These are phyloP conservation scores for Saitoella complicata DNA, from an alignment of 805 yeast species.

Conservation along the genomic window DNA sequence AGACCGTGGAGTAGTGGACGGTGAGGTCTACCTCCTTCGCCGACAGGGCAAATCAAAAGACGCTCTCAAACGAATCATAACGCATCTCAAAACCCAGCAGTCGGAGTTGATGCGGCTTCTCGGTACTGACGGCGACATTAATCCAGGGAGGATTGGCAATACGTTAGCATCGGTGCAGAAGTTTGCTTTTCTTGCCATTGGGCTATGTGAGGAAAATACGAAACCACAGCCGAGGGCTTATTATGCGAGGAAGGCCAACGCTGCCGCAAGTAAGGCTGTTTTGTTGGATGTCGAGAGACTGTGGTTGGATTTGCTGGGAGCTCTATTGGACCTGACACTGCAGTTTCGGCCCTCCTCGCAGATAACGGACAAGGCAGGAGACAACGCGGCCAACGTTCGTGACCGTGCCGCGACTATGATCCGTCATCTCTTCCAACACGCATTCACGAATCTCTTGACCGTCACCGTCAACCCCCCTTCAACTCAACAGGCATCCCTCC, in stretches of 20 bases:
- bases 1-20: slow-evolving; percentile 11
- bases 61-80: slow-evolving; percentile 8
- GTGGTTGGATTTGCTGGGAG: slow-evolving; percentile 14
- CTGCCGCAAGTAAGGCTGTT: slow-evolving; percentile 7
- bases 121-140: slow-evolving; percentile 8
- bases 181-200: slow-evolving; percentile 10
- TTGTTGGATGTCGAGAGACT: slow-evolving; percentile 8
- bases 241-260: background rate
- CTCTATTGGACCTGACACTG: slow-evolving; percentile 11
- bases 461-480: background rate
- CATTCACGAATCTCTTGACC: background rate
- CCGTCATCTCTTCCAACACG: background rate
- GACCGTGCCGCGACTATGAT: background rate
- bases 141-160: slow-evolving; percentile 9
- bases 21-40: slow-evolving; percentile 11
- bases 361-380: too few species aligned
- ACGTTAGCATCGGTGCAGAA: slow-evolving; percentile 9
- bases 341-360: slow-evolving; percentile 2
- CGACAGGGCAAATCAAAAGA: slow-evolving; percentile 12
- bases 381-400: too few species aligned
- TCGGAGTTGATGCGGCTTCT: slow-evolving; percentile 5
- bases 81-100: slow-evolving; percentile 7
- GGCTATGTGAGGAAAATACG: slow-evolving; percentile 11
- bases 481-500: too few species aligned
- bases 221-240: background rate